A percentile compares a stretch with the other conserved stretches of the same genome.
Conservation (phyloP, 208 protist species). For the Leishmania braziliensis region DNA sequence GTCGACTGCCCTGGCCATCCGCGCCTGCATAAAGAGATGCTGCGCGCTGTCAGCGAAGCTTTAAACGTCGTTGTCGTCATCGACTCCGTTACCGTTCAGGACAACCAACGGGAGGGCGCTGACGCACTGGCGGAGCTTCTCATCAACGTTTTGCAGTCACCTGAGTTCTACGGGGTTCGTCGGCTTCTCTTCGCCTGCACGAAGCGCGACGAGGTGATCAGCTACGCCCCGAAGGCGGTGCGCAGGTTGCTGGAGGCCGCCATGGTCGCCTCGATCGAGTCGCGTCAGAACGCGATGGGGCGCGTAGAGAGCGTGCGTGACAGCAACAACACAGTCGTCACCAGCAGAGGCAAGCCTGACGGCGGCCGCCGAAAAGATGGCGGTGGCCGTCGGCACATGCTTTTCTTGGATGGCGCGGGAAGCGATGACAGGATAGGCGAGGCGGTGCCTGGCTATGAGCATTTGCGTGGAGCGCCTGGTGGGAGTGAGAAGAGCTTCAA, state of each 20-base stretch:
- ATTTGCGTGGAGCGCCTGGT: not conserved
- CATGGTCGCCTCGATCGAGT: constrained; percentile 50
- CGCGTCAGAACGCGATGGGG: constrained; percentile 55
- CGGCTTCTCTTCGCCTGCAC: constrained; percentile 72
- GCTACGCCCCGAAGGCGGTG: constrained; percentile 78
- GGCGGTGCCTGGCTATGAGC: not conserved
- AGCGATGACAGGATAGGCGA: not conserved
- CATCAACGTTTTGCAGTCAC: constrained; percentile 52
- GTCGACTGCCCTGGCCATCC: constrained; percentile 85
- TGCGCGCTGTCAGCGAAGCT: constrained; percentile 48
- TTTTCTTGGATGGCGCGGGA: constrained; percentile 41
- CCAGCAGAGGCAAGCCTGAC: constrained; percentile 6
- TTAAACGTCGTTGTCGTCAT: constrained; percentile 70
- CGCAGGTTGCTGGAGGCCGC: constrained; percentile 72
- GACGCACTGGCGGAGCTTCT: constrained; percentile 77
- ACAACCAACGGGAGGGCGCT: constrained; percentile 72
- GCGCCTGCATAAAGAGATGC: constrained; percentile 61
- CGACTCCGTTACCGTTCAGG: constrained; percentile 76
- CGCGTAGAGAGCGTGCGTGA: constrained; percentile 70
- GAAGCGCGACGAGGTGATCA: constrained; percentile 84
- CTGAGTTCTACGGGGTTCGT: constrained; percentile 74
- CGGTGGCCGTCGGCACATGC: constrained; percentile 30
- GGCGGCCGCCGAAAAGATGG: not conserved
- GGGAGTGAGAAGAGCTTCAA: constrained; percentile 36
- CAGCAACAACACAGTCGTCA: constrained; percentile 43